Evolutionary conservation across 495 filamentous ascomycete species (phyloP).

Genomic region (Tetracladium setigerum): DNA sequence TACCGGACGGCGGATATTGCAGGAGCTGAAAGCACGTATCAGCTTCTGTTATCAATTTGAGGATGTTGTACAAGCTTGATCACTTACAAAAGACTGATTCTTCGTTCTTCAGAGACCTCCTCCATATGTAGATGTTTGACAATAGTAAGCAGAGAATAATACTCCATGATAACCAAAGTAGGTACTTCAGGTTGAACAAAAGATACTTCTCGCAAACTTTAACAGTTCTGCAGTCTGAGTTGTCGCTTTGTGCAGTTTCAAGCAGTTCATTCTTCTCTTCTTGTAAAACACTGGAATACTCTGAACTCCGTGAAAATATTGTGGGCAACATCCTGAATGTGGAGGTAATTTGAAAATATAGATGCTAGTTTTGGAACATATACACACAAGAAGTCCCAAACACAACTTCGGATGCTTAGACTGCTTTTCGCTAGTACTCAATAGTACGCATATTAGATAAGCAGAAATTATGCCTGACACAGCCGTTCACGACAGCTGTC

Average conservation of each 20-base stretch:
- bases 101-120: neutral
- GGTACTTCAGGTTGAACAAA: neutral
- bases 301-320: too few species aligned
- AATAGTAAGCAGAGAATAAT: neutral
- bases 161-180: constrained; percentile 5
- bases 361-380: too few species aligned
- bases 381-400: too few species aligned
- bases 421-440: too few species aligned
- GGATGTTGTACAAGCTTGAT: neutral
- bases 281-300: neutral
- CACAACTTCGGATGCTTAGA: too few species aligned
- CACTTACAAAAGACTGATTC: constrained; percentile 1
- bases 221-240: neutral
- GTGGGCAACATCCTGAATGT: too few species aligned
- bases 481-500: too few species aligned
- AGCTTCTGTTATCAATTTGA: neutral
- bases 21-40: neutral
- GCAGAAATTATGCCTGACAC: too few species aligned
- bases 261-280: neutral
- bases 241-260: neutral
- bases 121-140: constrained; percentile 1
- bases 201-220: neutral
- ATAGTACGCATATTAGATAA: too few species aligned
- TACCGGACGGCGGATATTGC: neutral
- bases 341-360: too few species aligned